Base-by-base conservation (phyloP, 2,329 filamentous ascomycete genomes). In the Gnomoniopsis smithogilvyi region DNA sequence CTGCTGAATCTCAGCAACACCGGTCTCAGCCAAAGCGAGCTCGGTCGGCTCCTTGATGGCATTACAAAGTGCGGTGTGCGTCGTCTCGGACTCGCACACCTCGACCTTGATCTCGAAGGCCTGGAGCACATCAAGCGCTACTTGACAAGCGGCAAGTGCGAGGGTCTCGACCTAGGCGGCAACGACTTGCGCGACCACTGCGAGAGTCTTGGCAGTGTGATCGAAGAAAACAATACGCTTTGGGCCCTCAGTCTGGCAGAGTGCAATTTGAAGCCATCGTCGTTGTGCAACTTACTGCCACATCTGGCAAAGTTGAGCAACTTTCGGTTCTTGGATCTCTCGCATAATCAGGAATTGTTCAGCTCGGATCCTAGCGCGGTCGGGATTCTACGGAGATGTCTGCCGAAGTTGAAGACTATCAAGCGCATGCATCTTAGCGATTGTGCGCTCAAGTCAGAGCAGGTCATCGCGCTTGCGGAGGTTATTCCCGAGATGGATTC, bases 391-490 rank as follows among this genome's bases (percentile, higher is more conserved):
- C 83, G 95, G 66, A 91, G 90, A 75, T 87, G 94, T 70, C 79
- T 98, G 58, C 93, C 94, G 3, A 88, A 91, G 71, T 83, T 98
- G 76, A 78, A 82, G 33, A 78, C 81, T 3, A 73, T 99, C 33
- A 96, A 93, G 71, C 86, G 95, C 17, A 85, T 99, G 60, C 93
- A 98, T 71, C 80, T 99, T 3, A 84, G 87, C 21, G 91, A 96
- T 73, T 92, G 96, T 22, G 86, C 88, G 45, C 84, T 99, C 78
- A 89, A 86, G 2, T 82, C 94, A 0, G 91, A 95, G 67, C 92
- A 98, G 74, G 91, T 89, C 8, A 98, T 98, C 69, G 90, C 92
- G 7, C 78, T 98, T 15, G 91, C 93, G 2, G 95, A 99, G 71
- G 86, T 98, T 36, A 76, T 98, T 7, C 92, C 95, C 0, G 95